These are phyloP conservation scores for Ceratopteris richardii DNA, from an alignment of 75 land plant genomes.

Conservation along the genomic window DNA sequence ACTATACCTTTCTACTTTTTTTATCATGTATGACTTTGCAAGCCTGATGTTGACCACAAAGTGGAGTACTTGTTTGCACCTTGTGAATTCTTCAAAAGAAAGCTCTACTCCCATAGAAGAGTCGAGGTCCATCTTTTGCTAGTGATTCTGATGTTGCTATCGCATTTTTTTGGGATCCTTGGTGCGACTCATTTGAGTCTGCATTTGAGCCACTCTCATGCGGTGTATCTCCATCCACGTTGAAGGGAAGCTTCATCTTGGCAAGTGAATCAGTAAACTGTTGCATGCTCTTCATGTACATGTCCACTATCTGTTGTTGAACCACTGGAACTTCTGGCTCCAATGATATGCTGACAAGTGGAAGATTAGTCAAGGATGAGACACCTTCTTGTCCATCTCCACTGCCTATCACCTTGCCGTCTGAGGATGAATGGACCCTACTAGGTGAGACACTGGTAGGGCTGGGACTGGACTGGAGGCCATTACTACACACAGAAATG, in stretches of 20 bases:
- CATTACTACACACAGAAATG: not conserved
- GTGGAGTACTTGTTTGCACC: too few species aligned
- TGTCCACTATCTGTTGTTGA: constrained; percentile 61
- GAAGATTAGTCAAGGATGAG: not conserved
- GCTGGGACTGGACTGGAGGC: not conserved
- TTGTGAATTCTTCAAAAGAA: constrained; percentile 62
- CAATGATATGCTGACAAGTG: constrained; percentile 28
- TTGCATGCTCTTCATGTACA: constrained; percentile 87
- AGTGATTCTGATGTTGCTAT: constrained; percentile 14
- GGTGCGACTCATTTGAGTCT: constrained; percentile 19
- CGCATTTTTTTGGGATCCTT: constrained; percentile 6
- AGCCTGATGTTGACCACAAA: too few species aligned
- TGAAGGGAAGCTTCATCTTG: constrained; percentile 74
- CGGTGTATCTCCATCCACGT: constrained; percentile 19
- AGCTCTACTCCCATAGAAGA: constrained; percentile 76
- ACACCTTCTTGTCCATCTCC: not conserved
- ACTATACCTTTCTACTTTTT: too few species aligned
- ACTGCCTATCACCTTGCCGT: not conserved
- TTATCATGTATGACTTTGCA: too few species aligned
- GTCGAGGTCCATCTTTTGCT: constrained; percentile 54
- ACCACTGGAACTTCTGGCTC: constrained; percentile 51
- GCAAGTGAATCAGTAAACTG: constrained; percentile 72
- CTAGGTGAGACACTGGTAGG: not conserved
- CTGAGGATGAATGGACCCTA: not conserved
- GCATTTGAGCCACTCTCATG: constrained; percentile 10